These are phyloP conservation scores for Persicaria tinctoria DNA, from an alignment of 148 eudicot genomes.

Conservation along the genomic window DNA sequence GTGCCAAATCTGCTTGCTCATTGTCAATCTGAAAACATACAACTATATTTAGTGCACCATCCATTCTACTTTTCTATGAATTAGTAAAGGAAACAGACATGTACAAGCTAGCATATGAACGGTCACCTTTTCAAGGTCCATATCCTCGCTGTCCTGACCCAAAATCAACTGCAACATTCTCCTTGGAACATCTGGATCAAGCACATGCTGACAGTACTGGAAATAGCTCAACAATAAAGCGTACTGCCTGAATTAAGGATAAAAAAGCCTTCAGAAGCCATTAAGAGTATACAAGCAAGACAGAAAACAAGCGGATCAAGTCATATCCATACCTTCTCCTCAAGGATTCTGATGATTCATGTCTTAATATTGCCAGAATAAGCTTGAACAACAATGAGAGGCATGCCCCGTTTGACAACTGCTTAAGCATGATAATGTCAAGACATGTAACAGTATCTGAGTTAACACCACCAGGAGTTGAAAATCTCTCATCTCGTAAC, in stretches of 20 bases:
- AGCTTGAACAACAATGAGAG: slow-evolving; percentile 79
- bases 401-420: slow-evolving; percentile 85
- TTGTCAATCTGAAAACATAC: slow-evolving; percentile 54
- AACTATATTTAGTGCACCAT: neutral
- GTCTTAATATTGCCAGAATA: slow-evolving; percentile 68
- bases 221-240: slow-evolving; percentile 84
- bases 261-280: slow-evolving; percentile 15
- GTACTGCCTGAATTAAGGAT: slow-evolving; percentile 61
- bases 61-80: neutral
- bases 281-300: slow-evolving; percentile 10
- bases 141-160: slow-evolving; percentile 63
- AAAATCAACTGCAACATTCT: slow-evolving; percentile 69
- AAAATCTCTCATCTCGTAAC: slow-evolving; percentile 81
- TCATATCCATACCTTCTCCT: slow-evolving; percentile 72
- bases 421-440: slow-evolving; percentile 76
- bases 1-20: slow-evolving; percentile 82
- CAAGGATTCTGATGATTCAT: slow-evolving; percentile 83
- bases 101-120: neutral
- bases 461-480: slow-evolving; percentile 52
- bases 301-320: neutral
- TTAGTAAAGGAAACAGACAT: slow-evolving; percentile 1
- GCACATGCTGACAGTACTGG: slow-evolving; percentile 94
- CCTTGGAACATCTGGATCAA: slow-evolving; percentile 86
- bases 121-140: slow-evolving; percentile 77
- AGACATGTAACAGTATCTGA: slow-evolving; percentile 68